Evolutionary conservation across 192 early-diverging fungal genomes (phyloP), one percentile per base, ranked within the genome.

Genomic region (Rhizophagus sp.): DNA sequence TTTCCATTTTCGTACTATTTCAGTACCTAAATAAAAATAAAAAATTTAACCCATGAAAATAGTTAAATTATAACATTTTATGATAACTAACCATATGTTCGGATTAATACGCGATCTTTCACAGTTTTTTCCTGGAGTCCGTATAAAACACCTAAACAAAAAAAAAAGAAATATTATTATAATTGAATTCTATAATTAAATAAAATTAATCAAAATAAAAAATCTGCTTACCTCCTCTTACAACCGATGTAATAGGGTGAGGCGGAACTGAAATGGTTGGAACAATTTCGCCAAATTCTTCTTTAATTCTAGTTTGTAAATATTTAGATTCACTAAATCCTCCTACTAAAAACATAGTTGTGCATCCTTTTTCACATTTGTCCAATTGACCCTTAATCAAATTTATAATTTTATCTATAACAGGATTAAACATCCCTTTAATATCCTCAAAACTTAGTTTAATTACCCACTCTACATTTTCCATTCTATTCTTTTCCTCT

Each of bases 261-360:
- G 79, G 77, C 10, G 84, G 84, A 24, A 81, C 82, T 0, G 81
- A 81, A 75, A 90, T 90, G 69, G 83, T 83, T 10, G 81, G 82
- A 10, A 90, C 86, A 33, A 82, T 80, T 33, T 69, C 76, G 22
- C 79, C 81, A 76, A 88, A 90, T 17, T 82, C 85, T 33, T 84
- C 75, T 75, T 87, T 86, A 30, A 88, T 83, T 57, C 87, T 84
- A 47, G 81, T 82, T 76, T 85, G 86, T 25, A 90, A 81, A 69
- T 90, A 90, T 79, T 57, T 57, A 57, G 50, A 57, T 57, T 57
- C 50, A 5, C 50, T 57, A 19, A 57, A 57, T 57, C 50, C 88
- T 77, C 88, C 88, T 0, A 88, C 88, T 72, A 89, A 81, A 52
- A 89, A 87, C 30, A 89, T 86, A n/a, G 81, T 78, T 0, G 81